Base-by-base conservation (phyloP, 352 stramenopile genomes). In the Globisporangium parvum region DNA sequence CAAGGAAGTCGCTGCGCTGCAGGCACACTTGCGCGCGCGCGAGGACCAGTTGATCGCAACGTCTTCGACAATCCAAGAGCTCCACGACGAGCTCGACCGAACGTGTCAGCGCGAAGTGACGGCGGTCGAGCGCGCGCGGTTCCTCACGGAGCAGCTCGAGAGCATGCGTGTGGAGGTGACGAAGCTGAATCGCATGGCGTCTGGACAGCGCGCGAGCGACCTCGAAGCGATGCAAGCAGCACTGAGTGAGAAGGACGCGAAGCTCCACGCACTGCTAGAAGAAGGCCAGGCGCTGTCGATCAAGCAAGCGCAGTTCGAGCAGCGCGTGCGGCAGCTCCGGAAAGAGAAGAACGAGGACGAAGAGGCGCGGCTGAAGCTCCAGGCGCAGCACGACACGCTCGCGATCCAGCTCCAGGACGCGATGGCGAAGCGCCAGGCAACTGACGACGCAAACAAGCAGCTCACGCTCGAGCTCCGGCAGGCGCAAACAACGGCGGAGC, bases 321-420 rank as follows among this genome's bases (percentile, higher is more conserved):
- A 87, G 24, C 70, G 83, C 14, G 57, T 91, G 21, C 79, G 84
- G 2, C 63, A 77, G 17, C 48, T 93, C 1, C 79, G 84, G 15
- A 87, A 85, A 33, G 84, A 93, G 56, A 91, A 89, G 53, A 86
- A 88, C 45, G 84, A 91, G 28, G 59, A 88, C 55, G 75, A 89
- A 53, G 76, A 88, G 51, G 63, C 67, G 53, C 72, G 69, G 6
- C 59, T 77, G 0, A 85, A 83, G 48, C 51, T 76, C 0, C 67
- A 89, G 57, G 70, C 77, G 1, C 74, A 84, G 37, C 75, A 58
- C 48, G 79, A 93, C 53, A 60, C 66, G 8, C 59, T 78, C 9
- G 55, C 60, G 5, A 67, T 74, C 14, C 70, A 89, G 46, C 31
- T 81, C 6, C 71, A 88, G 28, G 67, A 86, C 2, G 31, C 84